Base-by-base conservation (phyloP, 768 basidiomycete genomes). In the Cystoderma amianthinum region DNA sequence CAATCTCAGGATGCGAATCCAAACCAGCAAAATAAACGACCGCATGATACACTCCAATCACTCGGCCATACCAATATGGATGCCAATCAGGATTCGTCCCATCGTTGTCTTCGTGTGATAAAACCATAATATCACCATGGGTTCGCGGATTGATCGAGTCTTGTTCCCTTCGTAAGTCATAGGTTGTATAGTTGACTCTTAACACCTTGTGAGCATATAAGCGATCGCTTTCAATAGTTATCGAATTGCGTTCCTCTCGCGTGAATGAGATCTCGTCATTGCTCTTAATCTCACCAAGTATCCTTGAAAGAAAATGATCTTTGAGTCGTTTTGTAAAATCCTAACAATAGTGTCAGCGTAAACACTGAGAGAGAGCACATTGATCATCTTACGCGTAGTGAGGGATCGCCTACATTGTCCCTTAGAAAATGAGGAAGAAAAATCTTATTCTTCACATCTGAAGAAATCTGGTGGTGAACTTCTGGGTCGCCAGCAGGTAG, bases 121-220 rank as follows among this genome's bases (percentile, higher is more conserved):
- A 32, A 4, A 40, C 28, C 43, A 47, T 47, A 15, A 47, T 36
- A 42, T 45, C 32, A 2, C 30, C 7, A 25, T 42, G 40, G 2
- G 44, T 45, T 4, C 34, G 17, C 6, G 32, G 39, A 42, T 45
- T 45, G 5, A 45, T 2, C 3, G 39, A 41, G 19, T 45, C 44
- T 36, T 45, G 44, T 21, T 32, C 32, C 18, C 41, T 7, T 15
- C 18, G 18, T 9, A 15, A 7, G 17, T 36, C 34, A 23, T 59
- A 59, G 12, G 51, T 55, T 21, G 58, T 60, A 46, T 60, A 56
- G 44, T 58, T 55, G 38, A 58, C 37, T 1, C 22, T 47, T 9
- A 54, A 25, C 1, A 51, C 45, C 36, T 50, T 42, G 42, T 52
- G 45, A n/a, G 30, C 37, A 23, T 44, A 51, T 19, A 48, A 23